Evolutionary conservation across 176 grass and related monocot genomes (phyloP).

Genomic region (Cocos nucifera): DNA sequence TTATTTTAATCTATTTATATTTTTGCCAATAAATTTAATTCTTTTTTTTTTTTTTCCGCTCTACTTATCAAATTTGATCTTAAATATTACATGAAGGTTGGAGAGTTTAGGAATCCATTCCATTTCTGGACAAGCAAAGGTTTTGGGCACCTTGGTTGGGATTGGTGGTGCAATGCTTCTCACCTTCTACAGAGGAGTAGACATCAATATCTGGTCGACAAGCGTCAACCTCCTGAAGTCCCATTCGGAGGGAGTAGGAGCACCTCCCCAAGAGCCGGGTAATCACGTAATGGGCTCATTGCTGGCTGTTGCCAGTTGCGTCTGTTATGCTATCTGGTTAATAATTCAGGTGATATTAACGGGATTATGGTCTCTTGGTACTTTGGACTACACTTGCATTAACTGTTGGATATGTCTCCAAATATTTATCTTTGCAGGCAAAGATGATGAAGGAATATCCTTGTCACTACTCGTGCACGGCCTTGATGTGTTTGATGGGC

Average conservation of each 20-base stretch:
- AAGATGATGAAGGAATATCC: conserved; percentile 44
- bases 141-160: conserved; percentile 55
- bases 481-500: conserved; percentile 44
- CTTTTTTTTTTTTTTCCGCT: not conserved
- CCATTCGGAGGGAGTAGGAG: not conserved
- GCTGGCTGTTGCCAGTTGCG: conserved; percentile 40
- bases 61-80: not conserved
- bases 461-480: conserved; percentile 63
- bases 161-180: conserved; percentile 86
- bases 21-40: not conserved
- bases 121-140: conserved; percentile 50
- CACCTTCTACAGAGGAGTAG: conserved; percentile 73
- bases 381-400: not conserved
- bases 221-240: conserved; percentile 31
- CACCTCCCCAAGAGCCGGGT: not conserved
- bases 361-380: too few relatives aligned
- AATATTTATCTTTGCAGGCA: conserved; percentile 24
- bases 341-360: conserved; percentile 41
- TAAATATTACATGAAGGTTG: conserved; percentile 18
- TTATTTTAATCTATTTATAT: too few relatives aligned
- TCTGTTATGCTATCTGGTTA: conserved; percentile 67
- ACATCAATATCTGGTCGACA: conserved; percentile 40
- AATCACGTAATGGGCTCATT: conserved; percentile 45
- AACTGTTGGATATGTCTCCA: not conserved
- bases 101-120: conserved; percentile 38